These are phyloP conservation scores for Zygosaccharomyces sapae DNA, from an alignment of 1,139 yeast species.

Conservation along the genomic window DNA sequence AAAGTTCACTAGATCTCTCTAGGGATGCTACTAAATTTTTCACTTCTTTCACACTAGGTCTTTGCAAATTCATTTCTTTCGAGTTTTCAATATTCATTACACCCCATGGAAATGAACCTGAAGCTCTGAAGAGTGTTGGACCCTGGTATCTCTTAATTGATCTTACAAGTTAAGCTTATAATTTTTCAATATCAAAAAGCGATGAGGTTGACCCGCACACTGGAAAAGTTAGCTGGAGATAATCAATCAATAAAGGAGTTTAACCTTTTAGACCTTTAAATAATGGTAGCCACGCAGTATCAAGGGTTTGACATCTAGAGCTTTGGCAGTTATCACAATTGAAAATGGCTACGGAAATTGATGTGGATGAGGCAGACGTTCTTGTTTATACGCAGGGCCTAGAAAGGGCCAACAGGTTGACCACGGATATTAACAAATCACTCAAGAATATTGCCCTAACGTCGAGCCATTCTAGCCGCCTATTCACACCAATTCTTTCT, in stretches of 20 bases:
- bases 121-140: background rate
- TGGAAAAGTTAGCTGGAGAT: background rate
- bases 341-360: constrained; percentile 36
- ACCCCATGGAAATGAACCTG: background rate
- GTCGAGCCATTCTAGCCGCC: constrained; percentile 57
- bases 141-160: background rate
- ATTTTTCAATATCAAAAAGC: background rate
- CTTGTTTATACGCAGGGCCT: constrained; percentile 76
- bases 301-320: too few species aligned
- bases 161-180: background rate
- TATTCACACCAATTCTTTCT: constrained; percentile 66
- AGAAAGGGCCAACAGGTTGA: constrained; percentile 52
- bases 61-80: background rate
- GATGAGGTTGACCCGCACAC: constrained; percentile 3
- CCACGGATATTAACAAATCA: constrained; percentile 53
- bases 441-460: constrained; percentile 53
- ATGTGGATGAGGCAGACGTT: constrained; percentile 79
- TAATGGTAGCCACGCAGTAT: too few species aligned
- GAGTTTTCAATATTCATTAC: background rate
- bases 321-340: background rate
- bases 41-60: constrained; percentile 15
- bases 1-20: constrained; percentile 29
- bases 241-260: constrained; percentile 3
- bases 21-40: constrained; percentile 27
- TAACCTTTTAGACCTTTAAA: background rate